Evolutionary conservation across 164 flowering plant genomes (phyloP), one percentile per base, ranked within the genome.

Genomic region (Nymphaea colorata): DNA sequence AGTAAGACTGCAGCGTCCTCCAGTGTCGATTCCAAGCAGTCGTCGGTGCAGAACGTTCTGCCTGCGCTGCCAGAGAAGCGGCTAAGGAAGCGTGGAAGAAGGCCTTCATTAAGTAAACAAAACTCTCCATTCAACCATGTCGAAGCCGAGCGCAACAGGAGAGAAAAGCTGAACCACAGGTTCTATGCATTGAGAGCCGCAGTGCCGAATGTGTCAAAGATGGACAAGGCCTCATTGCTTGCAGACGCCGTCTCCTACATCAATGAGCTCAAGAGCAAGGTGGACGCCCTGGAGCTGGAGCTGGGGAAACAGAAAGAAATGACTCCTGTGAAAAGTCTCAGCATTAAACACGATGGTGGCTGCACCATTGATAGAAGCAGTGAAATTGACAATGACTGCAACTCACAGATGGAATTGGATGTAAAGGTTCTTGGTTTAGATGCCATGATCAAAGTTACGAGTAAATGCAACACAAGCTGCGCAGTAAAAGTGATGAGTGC

Each of bases 211-310:
- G 97, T 93, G 11, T 93, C 98, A 5, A 93, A 89, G 66, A 93
- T 91, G 97, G 98, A 93, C 78, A 93, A 93, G 70, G 98, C 98
- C 0, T 93, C 98, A 3, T 86, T 93, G 6, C 86, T 93, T 2
- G 93, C 91, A 0, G 98, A 93, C 67, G 97, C 98, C 12, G 84
- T 91, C 71, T 65, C 88, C 10, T 93, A 89, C 77, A 93, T 93
- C 67, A 83, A 84, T 18, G 98, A 93, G 82, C 82, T 93, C 10
- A 79, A 68, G 47, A 41, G 71, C 0, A 90, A 89, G 80, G 82
- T 91, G 8, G 82, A 83, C 62, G 69, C 45, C 0, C 17, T 74
- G 0, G 93, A 90, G 43, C 71, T 80, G 0, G 88, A 85, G 3
- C 88, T 79, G 65, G 79, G 74, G 67, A 41, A 71, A 65, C 81